Evolutionary conservation across 2,329 filamentous ascomycete genomes (phyloP), one percentile per base, ranked within the genome.

Genomic region (Fusarium continuum): DNA sequence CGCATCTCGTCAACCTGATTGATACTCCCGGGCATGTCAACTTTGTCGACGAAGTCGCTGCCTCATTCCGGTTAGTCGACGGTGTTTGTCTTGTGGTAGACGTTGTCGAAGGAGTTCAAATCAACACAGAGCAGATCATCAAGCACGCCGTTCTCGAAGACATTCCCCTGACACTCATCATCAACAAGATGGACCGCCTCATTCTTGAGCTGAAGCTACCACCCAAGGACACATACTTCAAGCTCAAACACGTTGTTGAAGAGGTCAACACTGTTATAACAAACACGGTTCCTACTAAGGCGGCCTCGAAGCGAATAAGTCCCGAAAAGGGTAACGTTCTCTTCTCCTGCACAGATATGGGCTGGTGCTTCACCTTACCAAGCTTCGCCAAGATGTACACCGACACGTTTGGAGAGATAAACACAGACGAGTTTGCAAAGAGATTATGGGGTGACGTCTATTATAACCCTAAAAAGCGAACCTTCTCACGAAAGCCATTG

Each of bases 261-360:
- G 92, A 98, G 77, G 93, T 99, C 77, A 99, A 99, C 78, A 97
- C 92, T 1, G 82, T 95, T 68, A 98, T 99, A 71, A 92, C 96
- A 73, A 93, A 91, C 74, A 90, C 91, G 4, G 83, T 93, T 23
- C 94, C 95, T 5, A 90, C 92, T 3, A 86, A 87, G 69, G 93
- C 93, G 23, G 91, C 92, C 71, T 87, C 85, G 60, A 88, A 87
- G 76, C 87, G 95, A 64, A 78, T 99, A 62, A 98, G 94, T 68
- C 95, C 95, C 0, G 95, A 99, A 74, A 97, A 93, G 79, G 95
- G 95, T 61, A 99, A 99, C 74, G 95, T 99, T n/a, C 88, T 96
- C 9, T 99, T 99, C 74, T 91, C 94, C 1, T 97, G 92, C 76
- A 92, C 91, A 44, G 90, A 88, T 58, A 94, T 98, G 90, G 91